Evolutionary conservation across 352 stramenopile genomes (phyloP), one percentile per base, ranked within the genome.

Genomic region (Pilasporangium apinafurcum): DNA sequence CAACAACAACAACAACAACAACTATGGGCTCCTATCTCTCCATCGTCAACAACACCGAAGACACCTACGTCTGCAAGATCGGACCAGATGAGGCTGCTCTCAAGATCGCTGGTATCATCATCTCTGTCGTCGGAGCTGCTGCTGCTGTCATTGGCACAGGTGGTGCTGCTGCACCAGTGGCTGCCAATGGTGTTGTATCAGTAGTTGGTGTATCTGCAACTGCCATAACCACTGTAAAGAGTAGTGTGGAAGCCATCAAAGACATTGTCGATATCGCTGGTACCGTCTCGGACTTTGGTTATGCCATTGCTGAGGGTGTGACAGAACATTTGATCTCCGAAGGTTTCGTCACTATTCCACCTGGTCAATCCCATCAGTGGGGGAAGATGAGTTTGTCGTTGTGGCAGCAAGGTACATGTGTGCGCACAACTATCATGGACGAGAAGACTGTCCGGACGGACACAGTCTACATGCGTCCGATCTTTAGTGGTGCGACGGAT

Each of bases 391-490:
- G n/a, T n/a, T n/a, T n/a, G n/a, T 73, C 62, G 41, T 59, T 76
- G 3, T 80, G 61, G 64, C 63, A 76, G 41, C 67, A 76, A 29
- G 64, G 54, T 34, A 68, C 55, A 0, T 76, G 67, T 31, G 52
- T 74, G 5, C 59, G 56, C 36, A 73, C 67, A n/a, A 60, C 48
- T 8, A 62, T 70, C 49, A 32, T 64, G 21, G 46, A 75, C 35
- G 53, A 72, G 35, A 41, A 48, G 4, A 64, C 61, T 0, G 62
- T 81, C 20, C 60, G 48, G 1, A 67, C 55, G 6, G 52, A 67
- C 36, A 70, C 59, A 30, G 14, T 75, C 8, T 75, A 75, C 60
- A 74, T 72, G 65, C 62, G 62, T 36, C 65, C 62, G 17, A 77
- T 77, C 57, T 81, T 81, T 53, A 73, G 62, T 22, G 62, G 65